Evolutionary conservation across 257 asterid genomes (phyloP), one percentile per base, ranked within the genome.

Genomic region (Ballota nigra): DNA sequence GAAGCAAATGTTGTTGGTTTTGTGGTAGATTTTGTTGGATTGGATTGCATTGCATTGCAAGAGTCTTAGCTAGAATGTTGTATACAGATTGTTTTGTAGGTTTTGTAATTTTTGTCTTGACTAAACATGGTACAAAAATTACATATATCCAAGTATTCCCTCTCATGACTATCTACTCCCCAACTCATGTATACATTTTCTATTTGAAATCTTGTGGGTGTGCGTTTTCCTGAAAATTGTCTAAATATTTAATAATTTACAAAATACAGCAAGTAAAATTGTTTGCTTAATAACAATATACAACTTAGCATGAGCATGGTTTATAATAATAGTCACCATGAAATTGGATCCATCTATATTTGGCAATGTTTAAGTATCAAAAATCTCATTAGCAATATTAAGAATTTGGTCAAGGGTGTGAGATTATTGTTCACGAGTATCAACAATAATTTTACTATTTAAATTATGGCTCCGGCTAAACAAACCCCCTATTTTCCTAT

Each of bases 11-110:
- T 68, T 59, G 69, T 68, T 59, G 69, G 70, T 67, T 15, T 28
- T 8, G 4, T 29, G 45, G 56, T 57, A 43, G 73, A 74, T 57
- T 9, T 24, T 53, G 60, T 20, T 53, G n/a, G 29, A 7, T 51
- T 51, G 52, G 47, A 43, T 43, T 43, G 52, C 19, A 11, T 26
- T 59, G 41, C 20, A 57, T 28, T 13, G 29, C 2, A 28, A 63
- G 69, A 53, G 58, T 47, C 56, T 68, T 67, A 19, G 18, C 19
- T 33, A 67, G 75, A 74, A 66, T 61, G 76, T 36, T 49, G 23
- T 15, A 75, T 65, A 66, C 83, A 68, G 75, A 13, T 55, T 59
- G 79, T 58, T 53, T 67, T 56, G 70, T 72, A 67, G 78, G 38
- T 73, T 72, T 49, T 61, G 53, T 45, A 45, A 45, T 45, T 45